Conservation (phyloP, 2,329 filamentous ascomycete genomes). For the Celoporthe dispersa region DNA sequence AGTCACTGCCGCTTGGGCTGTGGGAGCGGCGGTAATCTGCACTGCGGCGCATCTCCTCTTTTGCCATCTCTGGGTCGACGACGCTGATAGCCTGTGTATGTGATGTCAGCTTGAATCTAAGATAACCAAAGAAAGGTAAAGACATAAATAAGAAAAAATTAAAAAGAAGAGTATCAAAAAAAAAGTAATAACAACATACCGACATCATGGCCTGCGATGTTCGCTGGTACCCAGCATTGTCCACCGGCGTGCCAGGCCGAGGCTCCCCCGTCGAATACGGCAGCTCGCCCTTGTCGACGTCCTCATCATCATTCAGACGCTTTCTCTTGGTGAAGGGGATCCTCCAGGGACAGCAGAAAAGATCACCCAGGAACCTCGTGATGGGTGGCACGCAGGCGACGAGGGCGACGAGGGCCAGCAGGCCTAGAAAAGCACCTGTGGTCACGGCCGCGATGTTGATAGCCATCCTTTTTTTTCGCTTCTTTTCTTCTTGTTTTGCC, state of each 20-base stretch:
- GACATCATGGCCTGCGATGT: slow-evolving; percentile 18
- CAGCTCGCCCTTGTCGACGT: slow-evolving; percentile 24
- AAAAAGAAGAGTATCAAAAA: not conserved
- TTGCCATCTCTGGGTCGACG: slow-evolving; percentile 13
- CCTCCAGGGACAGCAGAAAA: slow-evolving; percentile 28
- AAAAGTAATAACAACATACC: slow-evolving; percentile 6
- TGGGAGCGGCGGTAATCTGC: slow-evolving; percentile 3
- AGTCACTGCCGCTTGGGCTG: not conserved
- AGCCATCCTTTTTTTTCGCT: slow-evolving; percentile 6
- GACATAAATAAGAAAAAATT: not conserved
- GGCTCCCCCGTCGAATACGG: slow-evolving; percentile 19
- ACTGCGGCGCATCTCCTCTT: slow-evolving; percentile 12
- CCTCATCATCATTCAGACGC: slow-evolving; percentile 27
- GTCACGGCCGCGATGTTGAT: slow-evolving; percentile 26
- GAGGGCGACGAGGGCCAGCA: slow-evolving; percentile 21
- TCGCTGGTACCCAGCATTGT: slow-evolving; percentile 5
- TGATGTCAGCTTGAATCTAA: not conserved
- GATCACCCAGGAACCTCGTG: slow-evolving; percentile 25
- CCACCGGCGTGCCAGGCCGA: slow-evolving; percentile 6
- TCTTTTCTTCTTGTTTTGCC: too few relatives aligned
- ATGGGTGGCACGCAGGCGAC: slow-evolving; percentile 25
- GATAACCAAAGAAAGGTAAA: not conserved
- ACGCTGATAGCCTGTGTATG: slow-evolving; percentile 12
- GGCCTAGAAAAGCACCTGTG: slow-evolving; percentile 26
- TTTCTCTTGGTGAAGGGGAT: slow-evolving; percentile 25